Evolutionary conservation across 1,284 basidiomycete genomes (phyloP).

Genomic region (Ustilago nuda): DNA sequence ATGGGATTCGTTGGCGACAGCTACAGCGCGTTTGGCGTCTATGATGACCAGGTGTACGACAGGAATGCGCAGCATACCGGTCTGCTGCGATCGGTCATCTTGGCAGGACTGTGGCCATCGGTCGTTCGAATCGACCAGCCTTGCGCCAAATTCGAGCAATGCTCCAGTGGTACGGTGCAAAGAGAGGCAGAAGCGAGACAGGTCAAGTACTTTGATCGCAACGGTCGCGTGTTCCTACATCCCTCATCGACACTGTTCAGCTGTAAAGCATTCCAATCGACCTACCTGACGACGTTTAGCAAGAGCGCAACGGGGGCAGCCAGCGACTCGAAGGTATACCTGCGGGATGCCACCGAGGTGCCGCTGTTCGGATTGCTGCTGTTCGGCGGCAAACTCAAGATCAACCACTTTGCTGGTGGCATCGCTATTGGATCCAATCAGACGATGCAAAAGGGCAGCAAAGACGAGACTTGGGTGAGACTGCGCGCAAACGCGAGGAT

Average conservation of each 20-base stretch:
- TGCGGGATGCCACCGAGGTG: conserved; percentile 90
- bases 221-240: conserved; percentile 80
- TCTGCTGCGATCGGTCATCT: conserved; percentile 57
- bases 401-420: conserved; percentile 79
- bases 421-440: conserved; percentile 72
- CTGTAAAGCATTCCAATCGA: conserved; percentile 77
- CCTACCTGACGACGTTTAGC: conserved; percentile 84
- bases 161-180: conserved; percentile 60
- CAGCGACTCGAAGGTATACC: conserved; percentile 77
- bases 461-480: conserved; percentile 73
- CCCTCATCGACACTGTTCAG: conserved; percentile 86
- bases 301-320: conserved; percentile 76
- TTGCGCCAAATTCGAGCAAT: conserved; percentile 59
- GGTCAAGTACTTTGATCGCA: conserved; percentile 62
- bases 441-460: conserved; percentile 13
- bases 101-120: conserved; percentile 72
- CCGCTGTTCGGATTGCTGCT: conserved; percentile 85
- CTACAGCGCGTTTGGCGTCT: conserved; percentile 55
- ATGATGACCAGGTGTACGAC: conserved; percentile 68
- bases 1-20: conserved; percentile 77
- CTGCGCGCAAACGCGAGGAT: conserved; percentile 87
- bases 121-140: conserved; percentile 69
- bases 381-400: conserved; percentile 82
- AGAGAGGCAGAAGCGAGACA: conserved; percentile 58
- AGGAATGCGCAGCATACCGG: conserved; percentile 48